Percentiles rank a stretch among this genome's conserved stretches.
Conservation (phyloP, 768 basidiomycete species). For the Trametes elegans region DNA sequence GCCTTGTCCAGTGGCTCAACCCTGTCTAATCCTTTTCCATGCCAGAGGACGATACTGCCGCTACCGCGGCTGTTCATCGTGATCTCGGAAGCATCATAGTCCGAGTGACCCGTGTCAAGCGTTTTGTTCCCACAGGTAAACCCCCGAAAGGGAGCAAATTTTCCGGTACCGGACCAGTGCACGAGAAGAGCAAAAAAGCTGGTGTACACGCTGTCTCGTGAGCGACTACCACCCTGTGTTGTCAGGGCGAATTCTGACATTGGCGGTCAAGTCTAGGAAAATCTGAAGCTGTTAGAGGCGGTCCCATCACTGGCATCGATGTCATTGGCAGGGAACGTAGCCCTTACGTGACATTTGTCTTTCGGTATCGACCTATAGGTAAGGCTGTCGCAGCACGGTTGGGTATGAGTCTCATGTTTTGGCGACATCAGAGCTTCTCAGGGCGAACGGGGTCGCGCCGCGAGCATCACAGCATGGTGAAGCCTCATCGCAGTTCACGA, state of each 20-base stretch:
- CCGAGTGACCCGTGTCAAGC: not conserved
- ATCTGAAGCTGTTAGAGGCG: not conserved
- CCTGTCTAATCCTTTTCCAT: not conserved
- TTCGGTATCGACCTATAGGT: conserved; percentile 15
- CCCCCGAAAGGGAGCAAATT: not conserved
- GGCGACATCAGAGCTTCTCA: not conserved
- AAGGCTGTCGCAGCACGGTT: not conserved
- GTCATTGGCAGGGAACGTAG: not conserved
- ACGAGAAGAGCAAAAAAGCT: conserved; percentile 18
- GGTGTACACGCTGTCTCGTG: conserved; percentile 13
- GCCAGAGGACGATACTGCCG: conserved; percentile 3
- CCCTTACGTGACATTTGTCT: conserved; percentile 9
- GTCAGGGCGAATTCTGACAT: not conserved
- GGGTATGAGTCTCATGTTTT: not conserved
- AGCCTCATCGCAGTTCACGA: too few relatives aligned
- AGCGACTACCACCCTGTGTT: not conserved
- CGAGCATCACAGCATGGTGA: not conserved
- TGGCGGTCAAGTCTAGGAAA: not conserved
- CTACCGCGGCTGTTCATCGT: not conserved
- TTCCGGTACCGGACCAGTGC: not conserved
- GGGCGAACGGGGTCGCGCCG: not conserved
- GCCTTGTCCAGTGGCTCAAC: too few relatives aligned
- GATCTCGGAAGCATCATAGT: conserved; percentile 9
- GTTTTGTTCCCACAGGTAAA: not conserved
- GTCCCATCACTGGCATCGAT: not conserved